These are phyloP conservation scores for Acacia melanoxylon DNA, from an alignment of 306 rosid genomes.

Conservation along the genomic window DNA sequence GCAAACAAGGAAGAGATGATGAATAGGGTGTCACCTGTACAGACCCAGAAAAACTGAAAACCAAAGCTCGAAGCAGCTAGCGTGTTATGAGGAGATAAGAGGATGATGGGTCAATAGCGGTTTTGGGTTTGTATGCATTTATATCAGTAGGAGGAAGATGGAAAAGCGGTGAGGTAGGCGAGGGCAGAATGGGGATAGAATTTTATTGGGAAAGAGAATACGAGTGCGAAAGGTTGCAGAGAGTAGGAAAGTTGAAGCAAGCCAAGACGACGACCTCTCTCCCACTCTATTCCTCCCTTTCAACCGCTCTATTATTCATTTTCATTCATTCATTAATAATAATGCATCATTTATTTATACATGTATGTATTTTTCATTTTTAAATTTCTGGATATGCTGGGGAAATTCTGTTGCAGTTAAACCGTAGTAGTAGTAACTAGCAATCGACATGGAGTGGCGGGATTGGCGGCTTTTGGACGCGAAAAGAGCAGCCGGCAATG, in stretches of 20 bases:
- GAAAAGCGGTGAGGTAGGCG: slow-evolving; percentile 30
- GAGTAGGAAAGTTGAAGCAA: slow-evolving; percentile 85
- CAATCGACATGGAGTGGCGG: slow-evolving; percentile 77
- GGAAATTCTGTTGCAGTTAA: slow-evolving; percentile 31
- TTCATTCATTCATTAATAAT: background rate
- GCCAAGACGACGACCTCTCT: slow-evolving; percentile 77
- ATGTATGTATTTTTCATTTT: background rate
- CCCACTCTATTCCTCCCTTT: slow-evolving; percentile 50
- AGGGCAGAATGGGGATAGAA: slow-evolving; percentile 53
- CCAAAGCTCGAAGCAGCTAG: slow-evolving; percentile 34
- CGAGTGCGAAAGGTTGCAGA: slow-evolving; percentile 48
- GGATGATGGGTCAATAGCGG: slow-evolving; percentile 38
- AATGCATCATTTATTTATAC: background rate
- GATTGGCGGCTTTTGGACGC: slow-evolving; percentile 80
- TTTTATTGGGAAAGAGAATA: slow-evolving; percentile 30
- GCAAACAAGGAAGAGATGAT: slow-evolving; percentile 21
- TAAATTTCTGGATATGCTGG: background rate
- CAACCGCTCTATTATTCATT: slow-evolving; percentile 24
- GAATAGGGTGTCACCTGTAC: slow-evolving; percentile 39
- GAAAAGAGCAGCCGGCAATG: slow-evolving; percentile 23
- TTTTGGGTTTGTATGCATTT: slow-evolving; percentile 38
- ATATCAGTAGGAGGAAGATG: slow-evolving; percentile 38
- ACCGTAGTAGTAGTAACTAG: slow-evolving; percentile 42
- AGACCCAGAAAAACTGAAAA: slow-evolving; percentile 36
- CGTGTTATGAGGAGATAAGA: slow-evolving; percentile 44